Conservation (phyloP, 2,329 filamentous ascomycete species). For the Zymoseptoria tritici region DNA sequence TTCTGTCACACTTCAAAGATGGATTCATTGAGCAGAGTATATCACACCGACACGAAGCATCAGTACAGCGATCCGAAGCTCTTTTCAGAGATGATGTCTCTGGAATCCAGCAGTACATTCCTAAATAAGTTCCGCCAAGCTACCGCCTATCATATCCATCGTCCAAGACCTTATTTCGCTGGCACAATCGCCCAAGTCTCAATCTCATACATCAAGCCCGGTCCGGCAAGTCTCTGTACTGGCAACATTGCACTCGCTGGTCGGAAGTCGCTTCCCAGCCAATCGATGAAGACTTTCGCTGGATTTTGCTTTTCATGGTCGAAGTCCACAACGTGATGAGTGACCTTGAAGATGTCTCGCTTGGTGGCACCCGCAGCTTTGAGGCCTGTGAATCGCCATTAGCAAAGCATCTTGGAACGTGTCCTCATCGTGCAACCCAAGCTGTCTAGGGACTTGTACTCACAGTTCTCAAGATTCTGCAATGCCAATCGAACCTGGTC, state of each 20-base stretch:
- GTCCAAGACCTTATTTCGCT: not conserved
- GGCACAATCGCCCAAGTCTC: constrained; percentile 15
- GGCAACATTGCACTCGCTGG: constrained; percentile 17
- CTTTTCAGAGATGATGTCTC: too few species aligned
- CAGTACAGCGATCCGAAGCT: too few species aligned
- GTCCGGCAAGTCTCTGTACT: constrained; percentile 8
- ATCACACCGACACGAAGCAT: not conserved
- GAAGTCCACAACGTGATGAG: constrained; percentile 17
- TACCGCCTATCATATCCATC: too few species aligned
- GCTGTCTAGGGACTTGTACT: too few species aligned
- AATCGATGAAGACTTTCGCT: constrained; percentile 13
- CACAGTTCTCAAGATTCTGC: constrained; percentile 14
- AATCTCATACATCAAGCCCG: constrained; percentile 13
- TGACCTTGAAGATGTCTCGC: constrained; percentile 18
- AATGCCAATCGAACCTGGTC: constrained; percentile 13
- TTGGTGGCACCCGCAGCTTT: constrained; percentile 13
- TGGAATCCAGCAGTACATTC: too few species aligned
- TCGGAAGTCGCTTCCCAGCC: constrained; percentile 13
- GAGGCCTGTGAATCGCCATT: constrained; percentile 1
- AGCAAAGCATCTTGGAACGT: not conserved
- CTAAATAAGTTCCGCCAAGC: too few species aligned
- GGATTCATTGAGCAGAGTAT: not conserved
- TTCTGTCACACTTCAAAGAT: not conserved
- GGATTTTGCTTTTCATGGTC: constrained; percentile 16
- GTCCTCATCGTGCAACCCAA: not conserved